Conservation (phyloP, 139 green algal genomes). For the Chlamydomonas asymmetrica region DNA sequence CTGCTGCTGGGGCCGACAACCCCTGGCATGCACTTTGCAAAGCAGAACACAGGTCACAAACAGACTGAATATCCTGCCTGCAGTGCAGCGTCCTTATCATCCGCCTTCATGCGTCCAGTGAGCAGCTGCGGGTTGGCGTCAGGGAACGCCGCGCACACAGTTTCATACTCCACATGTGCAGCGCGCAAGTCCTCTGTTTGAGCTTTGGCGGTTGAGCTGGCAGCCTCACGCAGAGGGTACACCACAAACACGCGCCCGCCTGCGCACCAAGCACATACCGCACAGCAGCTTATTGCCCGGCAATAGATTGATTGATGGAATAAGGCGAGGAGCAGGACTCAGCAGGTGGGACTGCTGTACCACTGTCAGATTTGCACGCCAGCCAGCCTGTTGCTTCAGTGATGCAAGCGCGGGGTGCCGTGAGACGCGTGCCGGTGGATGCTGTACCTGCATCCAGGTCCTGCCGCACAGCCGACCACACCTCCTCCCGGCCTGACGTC, state of each 20-base stretch:
- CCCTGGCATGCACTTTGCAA: too few relatives aligned
- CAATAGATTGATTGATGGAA: too few relatives aligned
- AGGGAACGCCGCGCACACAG: not conserved
- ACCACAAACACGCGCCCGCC: conserved; percentile 63
- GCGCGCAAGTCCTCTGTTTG: not conserved
- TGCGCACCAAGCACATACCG: conserved; percentile 8
- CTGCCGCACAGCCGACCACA: conserved; percentile 50
- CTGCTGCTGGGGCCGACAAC: too few relatives aligned
- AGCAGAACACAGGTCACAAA: too few relatives aligned
- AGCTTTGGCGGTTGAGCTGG: not conserved
- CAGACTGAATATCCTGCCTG: too few relatives aligned
- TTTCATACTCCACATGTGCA: not conserved
- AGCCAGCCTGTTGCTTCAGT: too few relatives aligned
- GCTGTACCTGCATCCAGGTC: conserved; percentile 37
- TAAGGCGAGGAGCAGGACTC: too few relatives aligned
- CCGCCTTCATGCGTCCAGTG: conserved; percentile 69
- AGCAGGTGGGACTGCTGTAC: too few relatives aligned
- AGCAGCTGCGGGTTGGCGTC: conserved; percentile 44
- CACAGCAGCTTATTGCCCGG: not conserved
- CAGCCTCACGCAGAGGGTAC: conserved; percentile 38
- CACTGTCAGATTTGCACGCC: too few relatives aligned
- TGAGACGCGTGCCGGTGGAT: too few relatives aligned
- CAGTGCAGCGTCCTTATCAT: conserved; percentile 70
- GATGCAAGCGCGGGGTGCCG: too few relatives aligned
- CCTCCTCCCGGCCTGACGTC: conserved; percentile 27